Percentiles rank a stretch among this genome's conserved stretches.
These are phyloP conservation scores for Diaporthe vexans DNA, from an alignment of 2,329 filamentous ascomycete species.

Conservation along the genomic window DNA sequence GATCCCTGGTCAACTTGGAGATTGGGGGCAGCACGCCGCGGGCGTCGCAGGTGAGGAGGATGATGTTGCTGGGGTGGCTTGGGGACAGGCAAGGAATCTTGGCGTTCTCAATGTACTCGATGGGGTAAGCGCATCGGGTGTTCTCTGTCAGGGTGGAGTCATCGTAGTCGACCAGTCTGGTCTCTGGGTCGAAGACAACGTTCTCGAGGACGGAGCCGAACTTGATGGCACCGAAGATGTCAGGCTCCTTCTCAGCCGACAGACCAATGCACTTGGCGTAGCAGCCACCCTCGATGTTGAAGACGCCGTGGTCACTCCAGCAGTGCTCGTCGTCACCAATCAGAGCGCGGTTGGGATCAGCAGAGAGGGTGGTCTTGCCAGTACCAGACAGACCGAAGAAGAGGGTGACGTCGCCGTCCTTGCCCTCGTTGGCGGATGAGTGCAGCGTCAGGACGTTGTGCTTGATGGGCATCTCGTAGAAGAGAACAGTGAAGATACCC, in stretches of 20 bases:
- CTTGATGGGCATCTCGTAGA: conserved; percentile 99
- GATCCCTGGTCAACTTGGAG: conserved; percentile 92
- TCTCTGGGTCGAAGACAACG: conserved; percentile 94
- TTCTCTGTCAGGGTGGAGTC: conserved; percentile 97
- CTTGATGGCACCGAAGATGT: conserved; percentile 95
- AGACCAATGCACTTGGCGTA: conserved; percentile 99
- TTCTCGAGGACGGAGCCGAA: conserved; percentile 99
- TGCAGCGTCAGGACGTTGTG: conserved; percentile 99
- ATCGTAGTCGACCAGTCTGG: conserved; percentile 94
- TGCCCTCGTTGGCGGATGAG: conserved; percentile 97
- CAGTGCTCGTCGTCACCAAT: conserved; percentile 99
- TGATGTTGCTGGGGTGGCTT: conserved; percentile 95
- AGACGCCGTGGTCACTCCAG: conserved; percentile 96
- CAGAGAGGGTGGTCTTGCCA: conserved; percentile 98
- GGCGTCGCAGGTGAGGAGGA: conserved; percentile 97
- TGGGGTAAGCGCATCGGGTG: conserved; percentile 97
- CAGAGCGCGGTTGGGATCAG: conserved; percentile 94
- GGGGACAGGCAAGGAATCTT: conserved; percentile 95
- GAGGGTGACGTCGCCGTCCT: conserved; percentile 94
- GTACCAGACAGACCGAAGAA: conserved; percentile 99
- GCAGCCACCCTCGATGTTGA: conserved; percentile 99
- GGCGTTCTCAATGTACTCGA: conserved; percentile 98
- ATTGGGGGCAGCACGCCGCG: conserved; percentile 97
- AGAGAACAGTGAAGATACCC: conserved; percentile 98
- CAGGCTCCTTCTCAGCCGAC: conserved; percentile 98